Percentiles rank a stretch among this genome's conserved stretches.
These are phyloP conservation scores for Syzygium grande DNA, from an alignment of 345 rosid species.

Conservation along the genomic window DNA sequence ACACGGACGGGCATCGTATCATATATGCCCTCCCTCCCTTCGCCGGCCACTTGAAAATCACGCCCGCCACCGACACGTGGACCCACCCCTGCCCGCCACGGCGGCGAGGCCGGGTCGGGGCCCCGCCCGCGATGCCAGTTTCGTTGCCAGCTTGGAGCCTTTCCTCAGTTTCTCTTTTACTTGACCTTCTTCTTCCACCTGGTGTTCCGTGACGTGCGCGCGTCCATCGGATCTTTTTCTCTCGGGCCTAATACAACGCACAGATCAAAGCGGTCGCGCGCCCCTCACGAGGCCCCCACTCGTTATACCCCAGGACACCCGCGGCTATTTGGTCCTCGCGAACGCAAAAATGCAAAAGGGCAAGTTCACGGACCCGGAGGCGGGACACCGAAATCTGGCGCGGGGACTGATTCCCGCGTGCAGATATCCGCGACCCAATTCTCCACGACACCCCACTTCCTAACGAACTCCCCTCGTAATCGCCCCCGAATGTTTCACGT, in stretches of 20 bases:
- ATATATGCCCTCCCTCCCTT: neutral
- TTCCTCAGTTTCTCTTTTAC: neutral
- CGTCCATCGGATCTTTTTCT: neutral
- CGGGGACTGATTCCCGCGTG: neutral
- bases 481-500: neutral
- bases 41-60: neutral
- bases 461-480: neutral
- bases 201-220: neutral
- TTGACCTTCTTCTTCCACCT: neutral
- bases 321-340: neutral
- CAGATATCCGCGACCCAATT: neutral
- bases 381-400: neutral
- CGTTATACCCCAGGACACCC: neutral
- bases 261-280: neutral
- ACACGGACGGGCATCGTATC: neutral
- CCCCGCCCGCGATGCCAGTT: neutral
- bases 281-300: neutral
- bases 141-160: neutral
- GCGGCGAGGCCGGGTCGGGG: accelerated
- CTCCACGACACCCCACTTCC: neutral
- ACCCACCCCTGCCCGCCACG: neutral
- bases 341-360: neutral
- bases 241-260: neutral
- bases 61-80: neutral
- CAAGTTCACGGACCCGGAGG: neutral